Conservation (phyloP, 768 basidiomycete species). For the Amanita exitialis region DNA sequence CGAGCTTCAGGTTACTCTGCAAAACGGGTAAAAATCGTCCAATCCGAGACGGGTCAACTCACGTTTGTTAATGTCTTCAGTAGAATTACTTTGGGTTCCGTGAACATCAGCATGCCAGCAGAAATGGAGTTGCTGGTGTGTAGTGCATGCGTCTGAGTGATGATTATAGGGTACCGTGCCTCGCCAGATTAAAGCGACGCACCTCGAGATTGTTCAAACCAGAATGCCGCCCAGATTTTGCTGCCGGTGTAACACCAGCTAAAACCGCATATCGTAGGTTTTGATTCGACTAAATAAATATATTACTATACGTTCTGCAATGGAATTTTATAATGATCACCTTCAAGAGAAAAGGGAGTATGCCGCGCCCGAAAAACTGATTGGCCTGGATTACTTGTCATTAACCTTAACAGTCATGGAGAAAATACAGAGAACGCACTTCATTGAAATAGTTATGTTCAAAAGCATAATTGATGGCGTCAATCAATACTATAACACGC, state of each 20-base stretch:
- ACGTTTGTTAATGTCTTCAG: conserved; percentile 5
- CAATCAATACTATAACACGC: conserved; percentile 9
- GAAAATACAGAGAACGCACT: conserved; percentile 9
- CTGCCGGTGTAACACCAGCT: conserved; percentile 8
- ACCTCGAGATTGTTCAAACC: conserved; percentile 9
- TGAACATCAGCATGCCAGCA: conserved; percentile 11
- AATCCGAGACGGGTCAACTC: conserved; percentile 5
- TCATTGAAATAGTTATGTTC: conserved; percentile 9
- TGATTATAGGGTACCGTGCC: conserved; percentile 7
- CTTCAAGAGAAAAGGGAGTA: conserved; percentile 11
- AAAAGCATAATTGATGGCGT: conserved; percentile 8
- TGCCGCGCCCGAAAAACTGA: conserved; percentile 10
- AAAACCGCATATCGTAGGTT: conserved; percentile 8
- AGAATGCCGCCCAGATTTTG: conserved; percentile 11
- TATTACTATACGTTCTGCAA: conserved; percentile 5
- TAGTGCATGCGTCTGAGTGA: conserved; percentile 9
- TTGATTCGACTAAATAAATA: conserved; percentile 7
- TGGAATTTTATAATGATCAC: conserved; percentile 8
- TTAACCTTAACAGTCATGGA: conserved; percentile 8
- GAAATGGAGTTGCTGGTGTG: conserved; percentile 6
- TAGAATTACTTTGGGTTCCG: conserved; percentile 8
- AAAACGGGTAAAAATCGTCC: background rate
- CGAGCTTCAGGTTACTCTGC: conserved; percentile 8
- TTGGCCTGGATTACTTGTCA: conserved; percentile 10
- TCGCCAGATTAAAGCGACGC: conserved; percentile 9